phyloP scores from a whole-genome alignment of 75 land plant genomes.

The Pseudotsuga menziesii region DNA sequence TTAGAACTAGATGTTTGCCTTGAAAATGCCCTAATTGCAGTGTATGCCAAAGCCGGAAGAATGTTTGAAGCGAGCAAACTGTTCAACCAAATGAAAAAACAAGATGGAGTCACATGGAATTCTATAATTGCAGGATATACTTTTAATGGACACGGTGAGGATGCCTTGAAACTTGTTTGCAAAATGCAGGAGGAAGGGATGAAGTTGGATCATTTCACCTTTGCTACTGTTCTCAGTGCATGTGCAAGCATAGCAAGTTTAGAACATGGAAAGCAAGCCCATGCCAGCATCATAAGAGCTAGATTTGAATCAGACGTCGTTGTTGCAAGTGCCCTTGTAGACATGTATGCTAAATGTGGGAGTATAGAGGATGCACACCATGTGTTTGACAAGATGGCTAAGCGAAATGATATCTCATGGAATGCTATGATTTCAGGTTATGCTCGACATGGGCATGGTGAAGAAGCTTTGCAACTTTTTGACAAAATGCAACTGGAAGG shows the following conservation, averaged over 20 bases:
- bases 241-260: conserved; percentile 57
- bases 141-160: conserved; percentile 34
- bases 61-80: conserved; percentile 19
- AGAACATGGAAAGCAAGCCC: conserved; percentile 50
- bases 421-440: conserved; percentile 71
- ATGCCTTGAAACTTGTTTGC: conserved; percentile 46
- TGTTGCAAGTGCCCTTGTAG: conserved; percentile 43
- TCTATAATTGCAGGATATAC: conserved; percentile 56
- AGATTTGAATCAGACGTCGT: conserved; percentile 31
- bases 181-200: conserved; percentile 18
- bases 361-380: conserved; percentile 49
- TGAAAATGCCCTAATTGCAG: conserved; percentile 16
- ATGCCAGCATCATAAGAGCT: conserved; percentile 31
- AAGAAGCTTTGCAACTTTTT: conserved; percentile 54
- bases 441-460: conserved; percentile 61
- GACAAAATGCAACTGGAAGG: conserved; percentile 43
- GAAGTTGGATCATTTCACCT: conserved; percentile 51
- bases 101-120: conserved; percentile 48
- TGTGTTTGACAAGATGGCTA: conserved; percentile 49
- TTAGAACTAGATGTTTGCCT: conserved; percentile 6
- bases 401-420: conserved; percentile 71
- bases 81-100: conserved; percentile 2
- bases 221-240: conserved; percentile 70
- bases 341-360: conserved; percentile 81
- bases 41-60: conserved; percentile 29